These are phyloP conservation scores for Podila epicladia DNA, from an alignment of 192 early-diverging fungal genomes.

Conservation along the genomic window DNA sequence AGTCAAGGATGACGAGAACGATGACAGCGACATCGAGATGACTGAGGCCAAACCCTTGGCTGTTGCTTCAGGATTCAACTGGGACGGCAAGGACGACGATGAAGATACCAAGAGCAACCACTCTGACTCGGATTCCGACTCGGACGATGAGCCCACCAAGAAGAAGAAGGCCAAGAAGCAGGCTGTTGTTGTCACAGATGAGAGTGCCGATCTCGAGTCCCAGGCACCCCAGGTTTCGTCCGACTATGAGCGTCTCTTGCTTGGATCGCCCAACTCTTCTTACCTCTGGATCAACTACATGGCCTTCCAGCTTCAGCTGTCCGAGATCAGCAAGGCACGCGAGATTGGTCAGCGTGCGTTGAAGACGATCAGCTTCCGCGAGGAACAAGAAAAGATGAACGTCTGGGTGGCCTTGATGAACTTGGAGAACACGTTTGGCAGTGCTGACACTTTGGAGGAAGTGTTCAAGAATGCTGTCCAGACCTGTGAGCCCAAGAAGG, in stretches of 20 bases:
- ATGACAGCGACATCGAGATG: constrained; percentile 43
- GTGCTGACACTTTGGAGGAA: constrained; percentile 76
- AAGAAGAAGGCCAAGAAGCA: constrained; percentile 61
- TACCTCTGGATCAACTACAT: constrained; percentile 99
- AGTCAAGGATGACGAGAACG: constrained; percentile 24
- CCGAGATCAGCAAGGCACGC: constrained; percentile 93
- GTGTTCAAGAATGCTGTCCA: constrained; percentile 89
- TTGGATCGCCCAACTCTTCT: constrained; percentile 96
- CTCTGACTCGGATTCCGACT: constrained; percentile 39
- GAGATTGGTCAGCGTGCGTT: constrained; percentile 94
- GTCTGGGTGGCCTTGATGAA: constrained; percentile 98
- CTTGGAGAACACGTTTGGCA: constrained; percentile 96
- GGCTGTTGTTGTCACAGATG: constrained; percentile 68
- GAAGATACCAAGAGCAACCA: constrained; percentile 42
- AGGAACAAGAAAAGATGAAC: constrained; percentile 97
- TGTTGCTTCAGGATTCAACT: constrained; percentile 34
- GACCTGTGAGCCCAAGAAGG: constrained; percentile 89
- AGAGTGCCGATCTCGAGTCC: constrained; percentile 72
- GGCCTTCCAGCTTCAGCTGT: constrained; percentile 96
- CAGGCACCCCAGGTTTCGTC: constrained; percentile 78
- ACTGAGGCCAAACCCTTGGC: constrained; percentile 32
- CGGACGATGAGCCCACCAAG: constrained; percentile 55
- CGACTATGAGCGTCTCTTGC: constrained; percentile 93
- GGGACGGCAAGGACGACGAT: constrained; percentile 54
- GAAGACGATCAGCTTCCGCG: constrained; percentile 89